Evolutionary conservation across 805 yeast genomes (phyloP).

Genomic region (Teunomyces panamensis): DNA sequence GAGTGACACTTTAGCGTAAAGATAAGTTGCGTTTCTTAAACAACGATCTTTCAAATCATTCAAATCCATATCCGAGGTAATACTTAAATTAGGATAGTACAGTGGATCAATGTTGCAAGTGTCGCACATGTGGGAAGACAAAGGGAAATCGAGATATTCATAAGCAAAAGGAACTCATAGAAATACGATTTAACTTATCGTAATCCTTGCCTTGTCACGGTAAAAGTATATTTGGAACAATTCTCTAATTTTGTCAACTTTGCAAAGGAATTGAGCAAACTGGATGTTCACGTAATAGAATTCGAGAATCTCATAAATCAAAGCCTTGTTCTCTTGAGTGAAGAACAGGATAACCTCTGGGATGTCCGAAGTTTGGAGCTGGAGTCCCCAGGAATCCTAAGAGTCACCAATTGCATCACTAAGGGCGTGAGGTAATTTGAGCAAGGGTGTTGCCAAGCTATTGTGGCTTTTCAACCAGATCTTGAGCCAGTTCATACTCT

Average conservation of each 20-base stretch:
- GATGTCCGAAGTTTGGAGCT: neutral
- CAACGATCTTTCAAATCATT: conserved; percentile 3
- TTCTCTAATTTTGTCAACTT: conserved; percentile 4
- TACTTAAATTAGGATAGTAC: conserved; percentile 2
- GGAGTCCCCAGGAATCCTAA: conserved; percentile 12
- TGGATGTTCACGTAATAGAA: conserved; percentile 7
- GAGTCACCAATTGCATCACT: conserved; percentile 6
- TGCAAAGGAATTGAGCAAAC: conserved; percentile 11
- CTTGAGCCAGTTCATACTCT: conserved; percentile 14
- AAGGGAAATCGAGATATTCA: conserved; percentile 14
- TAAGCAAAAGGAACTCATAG: conserved; percentile 16
- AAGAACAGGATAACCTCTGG: conserved; percentile 10
- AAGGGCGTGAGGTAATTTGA: conserved; percentile 12
- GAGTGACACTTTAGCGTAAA: conserved; percentile 49
- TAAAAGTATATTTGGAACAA: conserved; percentile 13
- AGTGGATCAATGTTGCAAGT: conserved; percentile 7
- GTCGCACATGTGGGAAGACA: conserved; percentile 5
- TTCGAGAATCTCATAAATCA: conserved; percentile 12
- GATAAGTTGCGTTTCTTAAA: conserved; percentile 39
- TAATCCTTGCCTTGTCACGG: conserved; percentile 2
- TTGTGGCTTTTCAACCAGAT: conserved; percentile 8
- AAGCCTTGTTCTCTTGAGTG: conserved; percentile 4
- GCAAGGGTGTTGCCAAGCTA: conserved; percentile 10
- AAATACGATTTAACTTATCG: neutral
- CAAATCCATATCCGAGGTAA: neutral